These are phyloP conservation scores for Cercospora beticola DNA, from an alignment of 2,329 filamentous ascomycete species.

Conservation along the genomic window DNA sequence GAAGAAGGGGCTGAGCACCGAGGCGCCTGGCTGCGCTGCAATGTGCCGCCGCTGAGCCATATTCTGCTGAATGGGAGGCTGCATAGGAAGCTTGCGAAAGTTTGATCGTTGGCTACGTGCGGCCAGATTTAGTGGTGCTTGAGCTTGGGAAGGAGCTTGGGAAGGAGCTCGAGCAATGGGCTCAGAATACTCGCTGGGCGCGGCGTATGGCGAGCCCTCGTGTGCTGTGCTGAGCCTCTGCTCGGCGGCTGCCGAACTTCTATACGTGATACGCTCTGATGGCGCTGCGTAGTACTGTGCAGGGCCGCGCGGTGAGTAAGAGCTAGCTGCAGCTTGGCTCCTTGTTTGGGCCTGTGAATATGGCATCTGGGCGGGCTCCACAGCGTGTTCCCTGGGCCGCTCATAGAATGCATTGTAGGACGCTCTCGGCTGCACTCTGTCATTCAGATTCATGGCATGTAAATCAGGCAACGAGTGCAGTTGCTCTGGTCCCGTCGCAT, in stretches of 20 bases:
- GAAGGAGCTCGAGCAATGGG: background rate
- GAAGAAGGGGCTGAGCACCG: slow-evolving; percentile 46
- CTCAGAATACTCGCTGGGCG: background rate
- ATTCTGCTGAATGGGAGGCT: background rate
- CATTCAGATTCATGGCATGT: slow-evolving; percentile 1
- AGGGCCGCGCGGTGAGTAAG: background rate
- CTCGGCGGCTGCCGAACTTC: background rate
- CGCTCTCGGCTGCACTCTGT: background rate
- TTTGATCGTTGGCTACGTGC: background rate
- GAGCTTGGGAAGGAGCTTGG: background rate
- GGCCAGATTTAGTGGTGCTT: background rate
- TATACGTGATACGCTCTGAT: background rate
- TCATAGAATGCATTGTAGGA: background rate
- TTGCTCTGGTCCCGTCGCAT: background rate
- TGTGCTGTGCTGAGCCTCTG: background rate
- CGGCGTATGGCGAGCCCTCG: background rate
- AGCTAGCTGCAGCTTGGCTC: background rate
- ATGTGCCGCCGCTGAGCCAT: background rate
- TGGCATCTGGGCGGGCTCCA: background rate
- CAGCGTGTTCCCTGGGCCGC: background rate
- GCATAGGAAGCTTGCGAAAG: background rate
- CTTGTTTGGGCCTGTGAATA: background rate
- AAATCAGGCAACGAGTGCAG: background rate
- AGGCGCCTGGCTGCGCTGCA: slow-evolving; percentile 18
- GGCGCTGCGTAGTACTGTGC: background rate